These are phyloP conservation scores for Camellia japonica DNA, from an alignment of 148 eudicot species.

Conservation along the genomic window DNA sequence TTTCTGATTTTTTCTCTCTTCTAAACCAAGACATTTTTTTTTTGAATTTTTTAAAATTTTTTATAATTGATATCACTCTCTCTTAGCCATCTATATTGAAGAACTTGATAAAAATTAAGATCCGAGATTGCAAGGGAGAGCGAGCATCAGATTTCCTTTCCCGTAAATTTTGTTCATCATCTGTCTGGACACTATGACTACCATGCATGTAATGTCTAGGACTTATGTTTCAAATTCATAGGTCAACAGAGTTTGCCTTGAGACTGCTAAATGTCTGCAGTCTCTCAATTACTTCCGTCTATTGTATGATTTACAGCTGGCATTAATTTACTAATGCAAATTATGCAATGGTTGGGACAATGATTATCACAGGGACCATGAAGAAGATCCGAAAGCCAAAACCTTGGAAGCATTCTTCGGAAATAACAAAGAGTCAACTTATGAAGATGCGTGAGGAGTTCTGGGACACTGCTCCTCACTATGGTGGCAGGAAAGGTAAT, in stretches of 20 bases:
- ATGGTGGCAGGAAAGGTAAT: constrained; percentile 59
- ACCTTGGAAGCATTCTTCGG: constrained; percentile 54
- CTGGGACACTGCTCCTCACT: constrained; percentile 68
- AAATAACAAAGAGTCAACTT: constrained; percentile 48
- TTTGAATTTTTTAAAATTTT: too few species aligned
- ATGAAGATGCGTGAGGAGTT: constrained; percentile 52
- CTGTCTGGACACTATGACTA: too few species aligned
- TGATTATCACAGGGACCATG: constrained; percentile 16
- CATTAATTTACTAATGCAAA: background rate
- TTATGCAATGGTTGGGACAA: background rate
- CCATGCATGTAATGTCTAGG: background rate
- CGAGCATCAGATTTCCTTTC: too few species aligned
- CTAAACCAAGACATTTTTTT: too few species aligned
- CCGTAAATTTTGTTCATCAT: too few species aligned
- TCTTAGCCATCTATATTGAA: too few species aligned
- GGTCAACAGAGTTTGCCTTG: background rate
- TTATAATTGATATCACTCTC: too few species aligned
- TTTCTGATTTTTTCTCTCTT: too few species aligned
- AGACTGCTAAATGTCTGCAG: background rate
- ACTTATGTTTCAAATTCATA: background rate
- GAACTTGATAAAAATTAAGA: background rate
- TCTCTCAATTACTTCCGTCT: too few species aligned
- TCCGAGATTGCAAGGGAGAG: background rate
- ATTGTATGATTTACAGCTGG: too few species aligned
- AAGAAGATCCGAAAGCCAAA: constrained; percentile 54